Evolutionary conservation across 805 yeast genomes (phyloP).

Genomic region (Sugiyamaella valdiviana): DNA sequence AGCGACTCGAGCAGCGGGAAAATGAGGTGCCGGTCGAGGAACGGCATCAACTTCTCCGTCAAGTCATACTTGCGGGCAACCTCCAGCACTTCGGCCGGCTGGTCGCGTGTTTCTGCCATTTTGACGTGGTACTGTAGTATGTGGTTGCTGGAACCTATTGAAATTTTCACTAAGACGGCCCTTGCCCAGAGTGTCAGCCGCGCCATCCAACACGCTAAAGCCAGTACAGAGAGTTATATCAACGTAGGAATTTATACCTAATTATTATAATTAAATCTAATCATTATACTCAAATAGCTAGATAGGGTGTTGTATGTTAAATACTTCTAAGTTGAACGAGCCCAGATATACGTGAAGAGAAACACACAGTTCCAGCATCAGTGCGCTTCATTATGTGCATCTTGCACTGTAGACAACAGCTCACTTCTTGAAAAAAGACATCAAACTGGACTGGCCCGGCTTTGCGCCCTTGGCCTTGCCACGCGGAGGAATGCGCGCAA

Average conservation of each 20-base stretch:
- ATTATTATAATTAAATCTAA: too few species aligned
- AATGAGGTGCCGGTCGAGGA: conserved; percentile 55
- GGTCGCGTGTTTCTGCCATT: background rate
- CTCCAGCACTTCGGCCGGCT: conserved; percentile 19
- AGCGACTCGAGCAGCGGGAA: conserved; percentile 48
- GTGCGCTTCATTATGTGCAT: too few species aligned
- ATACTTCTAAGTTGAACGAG: too few species aligned
- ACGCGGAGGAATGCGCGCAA: conserved; percentile 9
- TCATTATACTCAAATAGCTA: too few species aligned
- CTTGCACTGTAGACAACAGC: too few species aligned
- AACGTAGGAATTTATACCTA: too few species aligned
- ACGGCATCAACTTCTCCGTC: conserved; percentile 48
- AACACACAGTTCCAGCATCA: too few species aligned
- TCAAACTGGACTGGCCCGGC: conserved; percentile 11
- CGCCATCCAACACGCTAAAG: too few species aligned
- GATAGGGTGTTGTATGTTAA: too few species aligned
- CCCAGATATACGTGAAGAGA: too few species aligned
- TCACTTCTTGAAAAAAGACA: conserved; percentile 19
- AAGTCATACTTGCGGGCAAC: conserved; percentile 48
- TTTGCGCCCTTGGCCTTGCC: conserved; percentile 8
- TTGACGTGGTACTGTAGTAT: conserved; percentile 1
- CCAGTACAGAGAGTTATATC: too few species aligned
- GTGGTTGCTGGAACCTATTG: background rate
- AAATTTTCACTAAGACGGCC: conserved; percentile 1
- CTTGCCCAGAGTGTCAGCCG: background rate